Conservation (phyloP, 1,139 yeast species). For the Debaryomyces singareniensis region DNA sequence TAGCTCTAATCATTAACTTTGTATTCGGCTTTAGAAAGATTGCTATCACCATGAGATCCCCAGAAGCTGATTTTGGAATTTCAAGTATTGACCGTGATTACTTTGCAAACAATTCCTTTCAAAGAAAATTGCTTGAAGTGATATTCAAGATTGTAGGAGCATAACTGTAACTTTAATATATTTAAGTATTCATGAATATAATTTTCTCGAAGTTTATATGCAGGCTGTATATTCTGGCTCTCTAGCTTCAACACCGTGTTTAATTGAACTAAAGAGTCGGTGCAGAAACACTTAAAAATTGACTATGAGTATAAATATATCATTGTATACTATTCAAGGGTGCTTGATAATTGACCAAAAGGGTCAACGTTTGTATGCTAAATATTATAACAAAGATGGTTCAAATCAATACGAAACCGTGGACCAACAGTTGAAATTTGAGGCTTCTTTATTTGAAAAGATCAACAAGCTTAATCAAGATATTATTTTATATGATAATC, state of each 20-base stretch:
- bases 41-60: slow-evolving; percentile 5
- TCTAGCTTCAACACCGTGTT: slow-evolving; percentile 6
- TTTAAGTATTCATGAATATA: no score
- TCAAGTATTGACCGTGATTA: slow-evolving; percentile 16
- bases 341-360: slow-evolving; percentile 74
- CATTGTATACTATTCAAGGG: slow-evolving; percentile 75
- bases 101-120: slow-evolving; percentile 27
- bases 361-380: slow-evolving; percentile 76
- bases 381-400: slow-evolving; percentile 58
- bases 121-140: slow-evolving; percentile 29
- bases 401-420: slow-evolving; percentile 28
- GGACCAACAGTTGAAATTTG: slow-evolving; percentile 73
- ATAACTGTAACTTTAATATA: slow-evolving; percentile 1
- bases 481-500: slow-evolving; percentile 71
- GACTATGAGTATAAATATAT: slow-evolving; percentile 50
- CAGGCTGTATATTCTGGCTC: slow-evolving; percentile 1
- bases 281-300: neutral
- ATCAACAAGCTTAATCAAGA: slow-evolving; percentile 79
- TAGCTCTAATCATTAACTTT: slow-evolving; percentile 69
- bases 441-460: slow-evolving; percentile 62
- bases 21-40: slow-evolving; percentile 48
- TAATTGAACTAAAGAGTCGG: slow-evolving; percentile 1
- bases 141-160: slow-evolving; percentile 14
- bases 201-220: slow-evolving; percentile 2
- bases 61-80: neutral